Conservation (phyloP, 2,329 filamentous ascomycete species). For the Aureobasidium sp. region DNA sequence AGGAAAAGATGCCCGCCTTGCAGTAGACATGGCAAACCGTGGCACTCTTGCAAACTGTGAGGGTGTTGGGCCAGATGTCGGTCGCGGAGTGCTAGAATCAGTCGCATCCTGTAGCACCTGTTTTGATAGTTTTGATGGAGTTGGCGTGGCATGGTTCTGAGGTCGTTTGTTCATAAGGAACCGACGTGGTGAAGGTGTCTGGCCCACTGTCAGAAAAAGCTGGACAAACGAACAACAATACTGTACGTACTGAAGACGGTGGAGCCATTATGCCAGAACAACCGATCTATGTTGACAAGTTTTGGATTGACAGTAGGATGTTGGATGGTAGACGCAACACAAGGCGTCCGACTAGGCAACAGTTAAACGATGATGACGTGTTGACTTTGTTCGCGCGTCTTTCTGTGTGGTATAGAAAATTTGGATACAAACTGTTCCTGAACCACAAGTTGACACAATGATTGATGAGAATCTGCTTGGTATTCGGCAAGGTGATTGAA, state of each 20-base stretch:
- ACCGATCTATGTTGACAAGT: neutral
- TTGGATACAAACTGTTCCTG: too few relatives aligned
- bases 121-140: neutral
- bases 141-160: neutral
- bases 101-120: neutral
- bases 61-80: neutral
- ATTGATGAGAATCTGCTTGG: too few relatives aligned
- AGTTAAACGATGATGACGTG: neutral
- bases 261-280: neutral
- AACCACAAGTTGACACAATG: too few relatives aligned
- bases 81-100: neutral
- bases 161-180: constrained; percentile 1
- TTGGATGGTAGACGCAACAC: neutral
- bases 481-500: too few relatives aligned
- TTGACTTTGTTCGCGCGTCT: neutral
- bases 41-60: constrained; percentile 5
- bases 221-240: neutral
- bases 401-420: neutral
- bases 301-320: neutral
- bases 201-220: neutral
- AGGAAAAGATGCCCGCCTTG: neutral
- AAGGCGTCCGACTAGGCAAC: neutral
- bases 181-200: constrained; percentile 6
- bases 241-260: neutral
- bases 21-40: constrained; percentile 1